Conservation (phyloP, 768 basidiomycete species). For the Mycena kentingensis region DNA sequence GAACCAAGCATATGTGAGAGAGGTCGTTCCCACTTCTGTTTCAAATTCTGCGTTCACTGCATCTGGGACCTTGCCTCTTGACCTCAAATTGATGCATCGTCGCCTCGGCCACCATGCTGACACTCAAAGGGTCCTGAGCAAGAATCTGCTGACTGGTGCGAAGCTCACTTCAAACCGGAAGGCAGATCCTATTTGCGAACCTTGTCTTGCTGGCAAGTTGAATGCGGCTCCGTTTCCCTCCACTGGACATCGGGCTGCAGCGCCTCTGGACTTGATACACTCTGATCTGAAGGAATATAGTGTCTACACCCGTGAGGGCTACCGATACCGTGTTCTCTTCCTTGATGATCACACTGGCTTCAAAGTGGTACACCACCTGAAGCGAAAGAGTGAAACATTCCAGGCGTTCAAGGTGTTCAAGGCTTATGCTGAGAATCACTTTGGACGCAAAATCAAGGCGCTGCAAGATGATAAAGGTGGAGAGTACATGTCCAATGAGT, state of each 20-base stretch:
- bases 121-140: background rate
- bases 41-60: background rate
- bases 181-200: constrained; percentile 36
- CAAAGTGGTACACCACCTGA: constrained; percentile 11
- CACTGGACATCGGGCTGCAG: background rate
- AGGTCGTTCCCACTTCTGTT: background rate
- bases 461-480: constrained; percentile 27
- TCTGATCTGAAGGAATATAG: constrained; percentile 26
- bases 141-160: constrained; percentile 2
- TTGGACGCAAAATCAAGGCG: constrained; percentile 7
- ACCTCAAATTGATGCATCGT: background rate
- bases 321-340: constrained; percentile 25
- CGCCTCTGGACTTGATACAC: constrained; percentile 11
- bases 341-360: constrained; percentile 12
- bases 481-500: constrained; percentile 14
- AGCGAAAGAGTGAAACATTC: constrained; percentile 21
- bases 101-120: constrained; percentile 3
- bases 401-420: constrained; percentile 24
- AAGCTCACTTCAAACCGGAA: constrained; percentile 2
- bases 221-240: constrained; percentile 15
- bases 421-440: constrained; percentile 22
- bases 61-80: constrained; percentile 4
- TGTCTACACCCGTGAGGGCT: constrained; percentile 12
- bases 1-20: constrained; percentile 9
- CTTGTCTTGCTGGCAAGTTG: constrained; percentile 35